These are phyloP conservation scores for Psilocybe subaeruginosa DNA, from an alignment of 768 basidiomycete species.

Conservation along the genomic window DNA sequence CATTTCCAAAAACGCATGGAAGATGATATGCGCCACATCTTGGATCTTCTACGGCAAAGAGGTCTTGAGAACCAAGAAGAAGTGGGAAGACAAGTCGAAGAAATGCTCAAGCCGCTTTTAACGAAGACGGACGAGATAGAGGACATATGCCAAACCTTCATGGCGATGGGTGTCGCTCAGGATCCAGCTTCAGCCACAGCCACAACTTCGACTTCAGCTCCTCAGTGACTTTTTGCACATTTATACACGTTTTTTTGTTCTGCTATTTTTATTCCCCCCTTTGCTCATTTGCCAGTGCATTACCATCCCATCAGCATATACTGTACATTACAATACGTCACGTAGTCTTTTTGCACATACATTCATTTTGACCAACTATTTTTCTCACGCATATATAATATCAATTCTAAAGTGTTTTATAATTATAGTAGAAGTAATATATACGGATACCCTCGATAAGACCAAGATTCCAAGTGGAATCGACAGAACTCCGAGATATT, in stretches of 20 bases:
- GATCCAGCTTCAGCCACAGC: background rate
- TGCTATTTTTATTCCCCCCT: background rate
- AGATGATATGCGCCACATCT: conserved; percentile 25
- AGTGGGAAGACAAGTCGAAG: conserved; percentile 28
- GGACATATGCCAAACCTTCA: conserved; percentile 29
- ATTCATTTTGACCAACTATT: background rate
- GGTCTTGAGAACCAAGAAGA: conserved; percentile 25
- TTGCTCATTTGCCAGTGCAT: background rate
- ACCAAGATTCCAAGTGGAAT: background rate
- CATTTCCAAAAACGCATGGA: conserved; percentile 25
- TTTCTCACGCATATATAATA: background rate
- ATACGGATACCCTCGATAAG: background rate
- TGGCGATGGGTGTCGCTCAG: conserved; percentile 1
- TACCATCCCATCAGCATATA: background rate
- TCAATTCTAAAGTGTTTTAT: background rate
- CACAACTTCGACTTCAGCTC: background rate
- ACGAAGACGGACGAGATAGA: conserved; percentile 24
- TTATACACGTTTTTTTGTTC: background rate
- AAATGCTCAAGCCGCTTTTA: conserved; percentile 32
- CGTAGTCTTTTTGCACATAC: background rate
- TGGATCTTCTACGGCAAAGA: conserved; percentile 25
- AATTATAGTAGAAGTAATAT: background rate
- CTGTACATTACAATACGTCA: background rate
- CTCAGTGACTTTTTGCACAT: background rate
- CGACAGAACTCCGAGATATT: background rate